Evolutionary conservation across 2,329 filamentous ascomycete species (phyloP).

Genomic region (Xylariaceae sp.): DNA sequence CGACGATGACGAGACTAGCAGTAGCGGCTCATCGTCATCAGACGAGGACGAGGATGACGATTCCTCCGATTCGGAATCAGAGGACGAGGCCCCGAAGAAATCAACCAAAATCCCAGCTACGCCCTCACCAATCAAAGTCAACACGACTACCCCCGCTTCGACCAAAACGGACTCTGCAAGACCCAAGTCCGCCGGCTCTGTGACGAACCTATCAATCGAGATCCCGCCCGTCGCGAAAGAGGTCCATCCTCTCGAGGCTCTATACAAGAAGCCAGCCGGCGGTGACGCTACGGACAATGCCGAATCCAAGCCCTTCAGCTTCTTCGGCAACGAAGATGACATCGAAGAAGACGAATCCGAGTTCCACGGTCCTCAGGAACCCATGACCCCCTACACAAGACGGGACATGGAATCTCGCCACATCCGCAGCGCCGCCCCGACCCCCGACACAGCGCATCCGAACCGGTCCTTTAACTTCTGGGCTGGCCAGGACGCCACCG

Average conservation of each 20-base stretch:
- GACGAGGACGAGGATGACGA: slow-evolving; percentile 32
- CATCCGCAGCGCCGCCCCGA: slow-evolving; percentile 84
- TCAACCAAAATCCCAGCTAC: slow-evolving; percentile 15
- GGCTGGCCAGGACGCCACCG: slow-evolving; percentile 33
- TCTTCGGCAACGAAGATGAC: slow-evolving; percentile 59
- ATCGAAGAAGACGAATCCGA: slow-evolving; percentile 35
- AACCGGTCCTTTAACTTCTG: slow-evolving; percentile 58
- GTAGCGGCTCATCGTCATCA: slow-evolving; percentile 34
- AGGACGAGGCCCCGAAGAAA: slow-evolving; percentile 26
- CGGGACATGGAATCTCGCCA: slow-evolving; percentile 70
- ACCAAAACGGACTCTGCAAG: slow-evolving; percentile 33
- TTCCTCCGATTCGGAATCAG: slow-evolving; percentile 19
- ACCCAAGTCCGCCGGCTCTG: slow-evolving; percentile 48
- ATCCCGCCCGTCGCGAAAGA: slow-evolving; percentile 46
- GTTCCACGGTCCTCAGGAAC: slow-evolving; percentile 38
- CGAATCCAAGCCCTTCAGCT: slow-evolving; percentile 61
- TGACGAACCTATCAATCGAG: slow-evolving; percentile 49
- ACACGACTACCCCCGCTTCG: slow-evolving; percentile 18
- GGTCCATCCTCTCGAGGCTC: slow-evolving; percentile 82
- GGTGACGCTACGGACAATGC: slow-evolving; percentile 34
- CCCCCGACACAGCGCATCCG: slow-evolving; percentile 83
- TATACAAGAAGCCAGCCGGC: slow-evolving; percentile 71
- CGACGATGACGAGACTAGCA: slow-evolving; percentile 37
- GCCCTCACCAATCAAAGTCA: slow-evolving; percentile 21
- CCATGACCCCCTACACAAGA: slow-evolving; percentile 78